phyloP scores from a whole-genome alignment of 1,284 basidiomycete genomes.

The Coniferiporia sulphurascens region DNA sequence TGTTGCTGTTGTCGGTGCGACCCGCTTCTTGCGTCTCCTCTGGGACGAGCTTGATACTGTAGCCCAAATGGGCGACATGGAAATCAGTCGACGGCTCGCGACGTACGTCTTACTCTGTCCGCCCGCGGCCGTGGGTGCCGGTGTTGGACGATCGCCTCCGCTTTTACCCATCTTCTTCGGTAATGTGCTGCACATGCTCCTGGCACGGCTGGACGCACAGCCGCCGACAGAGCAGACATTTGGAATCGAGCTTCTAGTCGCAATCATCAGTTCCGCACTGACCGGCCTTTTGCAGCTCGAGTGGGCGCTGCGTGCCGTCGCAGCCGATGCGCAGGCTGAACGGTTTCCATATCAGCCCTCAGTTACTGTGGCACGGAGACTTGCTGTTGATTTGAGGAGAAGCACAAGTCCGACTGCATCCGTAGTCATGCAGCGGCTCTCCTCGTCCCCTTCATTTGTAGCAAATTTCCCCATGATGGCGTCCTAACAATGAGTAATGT shows the following conservation, averaged over 20 bases:
- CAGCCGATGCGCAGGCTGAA: slow-evolving; percentile 42
- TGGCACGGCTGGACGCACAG: slow-evolving; percentile 50
- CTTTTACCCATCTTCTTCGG: slow-evolving; percentile 64
- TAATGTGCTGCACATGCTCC: slow-evolving; percentile 53
- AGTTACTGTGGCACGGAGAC: slow-evolving; percentile 53
- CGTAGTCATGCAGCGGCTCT: slow-evolving; percentile 51
- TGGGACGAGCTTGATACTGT: slow-evolving; percentile 56
- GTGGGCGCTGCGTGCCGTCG: slow-evolving; percentile 49
- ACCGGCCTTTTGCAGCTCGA: slow-evolving; percentile 65
- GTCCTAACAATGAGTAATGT: slow-evolving; percentile 1
- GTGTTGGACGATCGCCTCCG: slow-evolving; percentile 42
- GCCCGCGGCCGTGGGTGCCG: slow-evolving; percentile 37
- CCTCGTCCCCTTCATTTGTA: slow-evolving; percentile 58
- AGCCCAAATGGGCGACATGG: slow-evolving; percentile 50
- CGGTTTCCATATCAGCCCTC: slow-evolving; percentile 51
- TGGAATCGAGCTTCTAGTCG: slow-evolving; percentile 54
- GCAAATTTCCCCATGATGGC: slow-evolving; percentile 66
- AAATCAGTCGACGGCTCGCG: slow-evolving; percentile 54
- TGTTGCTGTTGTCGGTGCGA: slow-evolving; percentile 48
- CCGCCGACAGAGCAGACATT: slow-evolving; percentile 46
- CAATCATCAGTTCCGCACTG: slow-evolving; percentile 57
- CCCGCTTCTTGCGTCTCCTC: slow-evolving; percentile 53
- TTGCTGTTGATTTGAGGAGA: slow-evolving; percentile 52
- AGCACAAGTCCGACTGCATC: slow-evolving; percentile 49
- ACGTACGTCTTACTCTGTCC: slow-evolving; percentile 54